These are phyloP conservation scores for Termitomyces sp. DNA, from an alignment of 768 basidiomycete species.

Conservation along the genomic window DNA sequence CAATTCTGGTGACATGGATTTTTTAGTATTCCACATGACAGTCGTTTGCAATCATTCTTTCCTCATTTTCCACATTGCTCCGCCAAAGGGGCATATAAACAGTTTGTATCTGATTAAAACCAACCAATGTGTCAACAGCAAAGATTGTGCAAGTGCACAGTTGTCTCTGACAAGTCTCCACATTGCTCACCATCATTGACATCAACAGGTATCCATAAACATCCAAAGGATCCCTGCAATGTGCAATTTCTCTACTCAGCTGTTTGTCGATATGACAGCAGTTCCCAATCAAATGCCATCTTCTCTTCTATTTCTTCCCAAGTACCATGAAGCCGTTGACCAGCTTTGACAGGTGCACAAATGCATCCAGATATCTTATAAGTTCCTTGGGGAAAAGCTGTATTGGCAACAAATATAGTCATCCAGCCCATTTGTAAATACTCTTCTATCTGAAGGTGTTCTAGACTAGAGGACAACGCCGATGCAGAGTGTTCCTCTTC, in stretches of 20 bases:
- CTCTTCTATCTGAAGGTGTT: too few species aligned
- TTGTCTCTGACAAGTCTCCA: slow-evolving; percentile 30
- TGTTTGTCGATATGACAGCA: slow-evolving; percentile 38
- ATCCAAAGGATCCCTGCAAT: slow-evolving; percentile 38
- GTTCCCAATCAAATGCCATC: slow-evolving; percentile 27
- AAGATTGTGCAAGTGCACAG: slow-evolving; percentile 32
- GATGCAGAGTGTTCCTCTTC: too few species aligned
- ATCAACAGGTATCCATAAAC: slow-evolving; percentile 32
- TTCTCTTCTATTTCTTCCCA: slow-evolving; percentile 16
- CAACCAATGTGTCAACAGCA: slow-evolving; percentile 31
- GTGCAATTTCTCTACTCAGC: slow-evolving; percentile 44
- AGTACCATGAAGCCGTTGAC: slow-evolving; percentile 16
- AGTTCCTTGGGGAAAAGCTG: slow-evolving; percentile 34
- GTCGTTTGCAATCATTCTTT: too few species aligned
- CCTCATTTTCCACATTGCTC: slow-evolving; percentile 21
- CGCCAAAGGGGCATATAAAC: slow-evolving; percentile 39
- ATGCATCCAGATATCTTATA: slow-evolving; percentile 19
- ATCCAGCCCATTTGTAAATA: too few species aligned
- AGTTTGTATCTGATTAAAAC: slow-evolving; percentile 37
- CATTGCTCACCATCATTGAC: slow-evolving; percentile 22
- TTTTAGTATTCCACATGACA: too few species aligned
- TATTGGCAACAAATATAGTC: slow-evolving; percentile 38
- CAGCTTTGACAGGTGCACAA: slow-evolving; percentile 28
- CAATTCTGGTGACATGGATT: too few species aligned
- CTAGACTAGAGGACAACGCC: too few species aligned